Evolutionary conservation across 768 basidiomycete species (phyloP), one percentile per base, ranked within the genome.

Genomic region (Psilocybe subaeruginosa): DNA sequence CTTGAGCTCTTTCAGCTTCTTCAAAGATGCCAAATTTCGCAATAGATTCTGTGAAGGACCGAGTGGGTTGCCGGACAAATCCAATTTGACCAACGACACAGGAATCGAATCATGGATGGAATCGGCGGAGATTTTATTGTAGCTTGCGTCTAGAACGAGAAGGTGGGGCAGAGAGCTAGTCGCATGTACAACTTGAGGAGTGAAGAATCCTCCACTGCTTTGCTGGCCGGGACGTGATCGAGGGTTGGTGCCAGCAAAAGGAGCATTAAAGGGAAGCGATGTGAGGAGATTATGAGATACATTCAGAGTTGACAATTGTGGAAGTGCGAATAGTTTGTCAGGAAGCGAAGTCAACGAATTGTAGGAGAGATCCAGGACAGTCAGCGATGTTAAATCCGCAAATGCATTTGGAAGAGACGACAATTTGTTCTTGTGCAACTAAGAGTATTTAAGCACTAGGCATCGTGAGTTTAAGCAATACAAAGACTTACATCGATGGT

Each of bases 351-450:
- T 81, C 33, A 95, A 78, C 3, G 77, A 73, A 70, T 94, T 94
- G 70, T 90, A 81, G 0, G 92, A 93, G 35, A 95, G 74, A 73
- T 95, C 91, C 62, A 94, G 76, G 51, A 76, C 77, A 11, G 87
- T 86, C 17, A 95, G 79, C 19, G 81, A 80, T 0, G 84, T 83
- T 50, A 95, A 76, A 73, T 94, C 89, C 0, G 83, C 82, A 62
- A 94, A 86, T 1, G 85, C 80, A 54, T 82, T 76, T 4, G 92
- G 92, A 2, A 95, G 76, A 17, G 77, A 72, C 1, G 74, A 68
- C 23, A 95, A 72, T 66, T 81, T 85, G 75, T 95, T 95, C 68
- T 86, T 86, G 72, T 92, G 92, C 43, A 94, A 74, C 92, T 94
- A 58, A 53, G 39, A 37, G 16, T 11, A 5, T 4, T 43, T 43